Percentiles rank a stretch among this genome's conserved stretches.
These are phyloP conservation scores for Botryotinia narcissicola DNA, from an alignment of 2,329 filamentous ascomycete species.

Conservation along the genomic window DNA sequence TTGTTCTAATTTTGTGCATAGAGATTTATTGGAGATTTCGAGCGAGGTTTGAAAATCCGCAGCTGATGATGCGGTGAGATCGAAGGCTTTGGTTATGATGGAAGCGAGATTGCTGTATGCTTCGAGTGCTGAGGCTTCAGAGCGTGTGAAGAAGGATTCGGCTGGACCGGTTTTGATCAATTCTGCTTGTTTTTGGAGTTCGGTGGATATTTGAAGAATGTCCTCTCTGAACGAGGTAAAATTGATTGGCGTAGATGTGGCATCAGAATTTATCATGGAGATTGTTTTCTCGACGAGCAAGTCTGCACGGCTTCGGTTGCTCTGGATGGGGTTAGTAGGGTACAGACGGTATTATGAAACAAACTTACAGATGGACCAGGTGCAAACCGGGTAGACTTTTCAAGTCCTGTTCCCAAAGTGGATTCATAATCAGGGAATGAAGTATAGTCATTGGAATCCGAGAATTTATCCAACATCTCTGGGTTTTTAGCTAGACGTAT, in stretches of 20 bases:
- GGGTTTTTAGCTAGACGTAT: slow-evolving; percentile 11
- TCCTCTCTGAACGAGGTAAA: background rate
- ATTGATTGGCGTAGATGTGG: background rate
- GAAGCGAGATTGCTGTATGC: slow-evolving; percentile 28
- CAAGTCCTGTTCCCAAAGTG: slow-evolving; percentile 28
- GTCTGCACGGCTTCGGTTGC: slow-evolving; percentile 27
- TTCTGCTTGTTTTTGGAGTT: slow-evolving; percentile 4
- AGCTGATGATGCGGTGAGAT: slow-evolving; percentile 22
- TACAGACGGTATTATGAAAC: background rate
- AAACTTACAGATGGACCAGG: slow-evolving; percentile 33
- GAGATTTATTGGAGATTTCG: slow-evolving; percentile 25
- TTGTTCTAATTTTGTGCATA: slow-evolving; percentile 25
- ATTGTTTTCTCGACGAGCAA: slow-evolving; percentile 30
- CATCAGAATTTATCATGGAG: slow-evolving; percentile 24
- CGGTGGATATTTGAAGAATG: background rate
- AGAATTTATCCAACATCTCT: slow-evolving; percentile 22
- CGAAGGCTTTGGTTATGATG: slow-evolving; percentile 27
- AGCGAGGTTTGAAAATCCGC: slow-evolving; percentile 21
- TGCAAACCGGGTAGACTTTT: slow-evolving; percentile 30
- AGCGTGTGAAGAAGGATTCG: slow-evolving; percentile 23
- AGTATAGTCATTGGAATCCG: slow-evolving; percentile 36
- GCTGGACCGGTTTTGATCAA: background rate
- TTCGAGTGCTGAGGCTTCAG: slow-evolving; percentile 27
- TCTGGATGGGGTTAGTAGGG: slow-evolving; percentile 27
- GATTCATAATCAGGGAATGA: slow-evolving; percentile 38